Percentiles rank a stretch among this genome's conserved stretches.
Evolutionary conservation across 345 rosid species (phyloP).

Genomic region (Eucalyptus dawsonii): DNA sequence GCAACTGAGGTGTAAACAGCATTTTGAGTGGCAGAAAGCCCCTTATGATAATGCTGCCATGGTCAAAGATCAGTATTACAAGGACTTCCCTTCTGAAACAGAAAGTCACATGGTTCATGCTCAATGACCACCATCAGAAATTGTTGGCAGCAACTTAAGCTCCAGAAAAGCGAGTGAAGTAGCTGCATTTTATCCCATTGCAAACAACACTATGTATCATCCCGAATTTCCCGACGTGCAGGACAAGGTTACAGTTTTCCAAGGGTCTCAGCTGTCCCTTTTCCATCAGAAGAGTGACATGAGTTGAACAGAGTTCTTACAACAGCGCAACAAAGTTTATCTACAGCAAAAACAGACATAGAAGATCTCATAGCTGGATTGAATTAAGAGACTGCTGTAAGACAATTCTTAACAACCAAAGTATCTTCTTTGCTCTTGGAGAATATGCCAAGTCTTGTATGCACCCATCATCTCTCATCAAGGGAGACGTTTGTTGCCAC

Average conservation of each 20-base stretch:
- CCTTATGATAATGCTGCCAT: background rate
- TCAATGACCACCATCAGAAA: constrained; percentile 26
- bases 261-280: constrained; percentile 25
- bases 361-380: constrained; percentile 78
- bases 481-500: background rate
- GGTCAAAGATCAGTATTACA: constrained; percentile 6
- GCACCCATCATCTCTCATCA: background rate
- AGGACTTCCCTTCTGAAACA: constrained; percentile 12
- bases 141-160: constrained; percentile 32
- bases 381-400: constrained; percentile 72
- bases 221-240: background rate
- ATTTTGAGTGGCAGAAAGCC: background rate
- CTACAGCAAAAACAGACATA: constrained; percentile 63
- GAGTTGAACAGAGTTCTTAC: constrained; percentile 69
- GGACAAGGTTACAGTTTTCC: constrained; percentile 15
- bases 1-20: constrained; percentile 11
- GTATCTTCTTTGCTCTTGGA: constrained; percentile 7
- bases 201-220: background rate
- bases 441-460: too few species aligned
- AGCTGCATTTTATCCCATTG: constrained; percentile 17
- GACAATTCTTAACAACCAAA: constrained; percentile 68
- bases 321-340: constrained; percentile 49
- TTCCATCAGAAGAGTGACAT: constrained; percentile 52
- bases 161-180: constrained; percentile 31
- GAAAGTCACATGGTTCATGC: constrained; percentile 19